Percentiles rank a stretch among this genome's conserved stretches.
Evolutionary conservation across 768 basidiomycete genomes (phyloP).

Genomic region (Rhizopogon roseolus): DNA sequence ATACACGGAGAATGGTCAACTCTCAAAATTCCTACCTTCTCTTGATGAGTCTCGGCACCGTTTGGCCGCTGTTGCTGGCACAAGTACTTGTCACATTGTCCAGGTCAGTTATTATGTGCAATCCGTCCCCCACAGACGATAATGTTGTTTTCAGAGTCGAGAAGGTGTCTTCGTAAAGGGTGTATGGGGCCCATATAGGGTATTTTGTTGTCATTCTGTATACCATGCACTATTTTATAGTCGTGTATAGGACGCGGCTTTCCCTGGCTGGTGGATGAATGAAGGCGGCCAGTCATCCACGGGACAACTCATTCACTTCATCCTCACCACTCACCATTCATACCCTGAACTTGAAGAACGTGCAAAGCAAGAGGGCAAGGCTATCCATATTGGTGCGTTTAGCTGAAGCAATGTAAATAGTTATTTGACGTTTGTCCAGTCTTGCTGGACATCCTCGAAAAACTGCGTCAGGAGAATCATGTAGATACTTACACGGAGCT

Average conservation of each 20-base stretch:
- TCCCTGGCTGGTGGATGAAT: slow-evolving; percentile 99
- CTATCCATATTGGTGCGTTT: slow-evolving; percentile 50
- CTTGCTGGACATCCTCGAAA: slow-evolving; percentile 69
- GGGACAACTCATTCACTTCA: slow-evolving; percentile 91
- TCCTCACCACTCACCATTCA: slow-evolving; percentile 88
- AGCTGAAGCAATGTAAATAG: neutral
- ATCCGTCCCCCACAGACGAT: neutral
- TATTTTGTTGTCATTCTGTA: slow-evolving; percentile 17
- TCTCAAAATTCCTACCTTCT: slow-evolving; percentile 49
- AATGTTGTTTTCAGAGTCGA: slow-evolving; percentile 49
- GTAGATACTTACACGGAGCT: slow-evolving; percentile 73
- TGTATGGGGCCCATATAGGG: slow-evolving; percentile 90
- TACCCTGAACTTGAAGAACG: slow-evolving; percentile 63
- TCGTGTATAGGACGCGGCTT: slow-evolving; percentile 65
- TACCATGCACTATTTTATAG: slow-evolving; percentile 8
- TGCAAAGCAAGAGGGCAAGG: slow-evolving; percentile 54
- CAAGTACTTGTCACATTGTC: slow-evolving; percentile 93
- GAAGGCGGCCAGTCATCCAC: slow-evolving; percentile 99
- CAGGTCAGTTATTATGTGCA: slow-evolving; percentile 44
- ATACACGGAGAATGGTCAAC: slow-evolving; percentile 46
- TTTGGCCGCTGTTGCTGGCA: slow-evolving; percentile 91
- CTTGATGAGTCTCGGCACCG: slow-evolving; percentile 77
- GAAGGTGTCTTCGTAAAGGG: slow-evolving; percentile 85
- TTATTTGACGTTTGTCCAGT: slow-evolving; percentile 35
- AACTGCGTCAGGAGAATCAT: slow-evolving; percentile 48